Evolutionary conservation across 2,329 filamentous ascomycete species (phyloP).

Genomic region (Zymoseptoria crescenta): DNA sequence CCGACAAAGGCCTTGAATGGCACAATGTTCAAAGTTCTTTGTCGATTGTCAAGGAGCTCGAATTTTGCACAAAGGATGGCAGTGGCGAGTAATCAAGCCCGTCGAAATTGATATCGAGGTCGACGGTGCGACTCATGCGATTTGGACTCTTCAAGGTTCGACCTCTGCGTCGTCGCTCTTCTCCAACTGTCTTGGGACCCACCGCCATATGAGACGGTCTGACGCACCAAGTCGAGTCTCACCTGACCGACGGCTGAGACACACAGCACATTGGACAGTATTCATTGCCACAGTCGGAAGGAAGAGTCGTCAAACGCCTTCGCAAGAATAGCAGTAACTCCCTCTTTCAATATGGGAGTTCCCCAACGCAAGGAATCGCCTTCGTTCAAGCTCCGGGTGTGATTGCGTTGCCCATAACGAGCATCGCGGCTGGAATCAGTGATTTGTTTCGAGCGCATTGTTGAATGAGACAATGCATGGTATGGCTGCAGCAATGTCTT

Average conservation of each 20-base stretch:
- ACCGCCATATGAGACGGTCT: not conserved
- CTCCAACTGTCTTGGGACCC: not conserved
- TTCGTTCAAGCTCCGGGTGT: no score
- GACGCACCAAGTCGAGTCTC: not conserved
- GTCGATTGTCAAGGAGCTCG: not conserved
- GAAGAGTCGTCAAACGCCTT: no score
- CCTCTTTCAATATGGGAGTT: no score
- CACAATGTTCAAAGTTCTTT: not conserved
- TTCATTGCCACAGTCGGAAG: not conserved
- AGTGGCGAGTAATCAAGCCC: not conserved
- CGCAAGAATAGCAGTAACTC: no score
- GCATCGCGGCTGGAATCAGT: no score
- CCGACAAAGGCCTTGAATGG: not conserved
- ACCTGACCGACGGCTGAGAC: not conserved
- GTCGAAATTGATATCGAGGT: not conserved
- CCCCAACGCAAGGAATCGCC: no score
- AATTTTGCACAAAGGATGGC: not conserved
- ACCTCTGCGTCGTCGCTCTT: not conserved
- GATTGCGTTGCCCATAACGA: no score
- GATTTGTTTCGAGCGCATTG: no score
- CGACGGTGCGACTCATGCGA: not conserved
- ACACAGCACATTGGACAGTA: not conserved
- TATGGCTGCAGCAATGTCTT: no score
- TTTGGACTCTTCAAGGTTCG: not conserved
- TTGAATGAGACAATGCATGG: not conserved